Base-by-base conservation (phyloP, 2,329 filamentous ascomycete species). In the Fusarium torulosum region DNA sequence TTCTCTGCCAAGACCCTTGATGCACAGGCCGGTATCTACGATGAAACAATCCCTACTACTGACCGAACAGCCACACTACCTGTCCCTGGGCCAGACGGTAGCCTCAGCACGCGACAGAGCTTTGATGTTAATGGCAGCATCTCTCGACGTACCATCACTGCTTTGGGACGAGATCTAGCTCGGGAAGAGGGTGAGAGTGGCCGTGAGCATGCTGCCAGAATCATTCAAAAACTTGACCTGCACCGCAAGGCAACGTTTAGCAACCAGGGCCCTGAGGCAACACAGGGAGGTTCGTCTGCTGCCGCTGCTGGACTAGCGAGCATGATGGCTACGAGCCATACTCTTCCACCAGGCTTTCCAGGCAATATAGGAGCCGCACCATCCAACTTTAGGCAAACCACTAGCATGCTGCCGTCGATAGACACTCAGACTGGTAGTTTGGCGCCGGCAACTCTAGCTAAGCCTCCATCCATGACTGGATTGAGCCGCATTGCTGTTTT, bases 201-300 rank as follows among this genome's bases (percentile, higher is more conserved):
- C 58, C 86, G 91, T 63, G 94, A 96, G 62, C 93, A 96, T 77
- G 91, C 93, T 10, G 88, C 93, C 20, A 89, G 94, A 62, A 93
- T 98, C 66, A 97, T 97, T 77, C 93, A 96, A 76, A 97, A 94
- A 78, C 85, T 97, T 43, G 95, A 97, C 77, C 84, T 97, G 58
- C 92, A 96, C 77, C 89, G 95, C 68, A 96, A 95, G 75, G 85
- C 90, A 37, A 88, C 89, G 8, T 86, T 90, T 63, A 83, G 84
- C 29, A 71, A 59, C 17, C 76, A 69, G 31, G 80, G 78, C 23
- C 74, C 76, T 10, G 81, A 83, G 31, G 72, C 75, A 10, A 77
- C 77, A 4, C 79, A 70, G 47, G 78, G 75, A 21, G 76, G 79
- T 35, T 53, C 80, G 80, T 82, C 77, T 37, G 77, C 72, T n/a